Conservation (phyloP, 176 grass and related monocot species). For the Cenchrus americanus region DNA sequence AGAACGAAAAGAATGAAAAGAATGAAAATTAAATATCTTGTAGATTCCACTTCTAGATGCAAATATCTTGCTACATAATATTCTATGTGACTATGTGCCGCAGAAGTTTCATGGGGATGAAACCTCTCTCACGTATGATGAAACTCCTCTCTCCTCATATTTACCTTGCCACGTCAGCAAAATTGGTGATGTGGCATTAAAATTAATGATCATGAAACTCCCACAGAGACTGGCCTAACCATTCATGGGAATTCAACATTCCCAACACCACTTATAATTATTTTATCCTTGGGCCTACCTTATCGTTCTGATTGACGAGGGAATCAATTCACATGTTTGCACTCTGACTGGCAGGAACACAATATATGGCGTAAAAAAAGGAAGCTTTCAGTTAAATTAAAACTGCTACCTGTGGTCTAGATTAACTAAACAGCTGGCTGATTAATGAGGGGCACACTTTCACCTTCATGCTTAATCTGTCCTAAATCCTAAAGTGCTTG, state of each 20-base stretch:
- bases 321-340: not conserved
- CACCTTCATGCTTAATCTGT: not conserved
- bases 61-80: not conserved
- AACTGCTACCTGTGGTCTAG: not conserved
- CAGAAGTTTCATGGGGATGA: no score
- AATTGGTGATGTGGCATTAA: no score
- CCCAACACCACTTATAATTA: not conserved
- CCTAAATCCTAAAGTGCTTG: not conserved
- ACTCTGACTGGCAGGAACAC: not conserved
- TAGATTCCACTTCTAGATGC: not conserved
- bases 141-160: no score
- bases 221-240: no score
- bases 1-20: constrained; percentile 18
- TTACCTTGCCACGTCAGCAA: no score
- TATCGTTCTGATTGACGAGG: not conserved
- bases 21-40: constrained; percentile 1
- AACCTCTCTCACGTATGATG: no score
- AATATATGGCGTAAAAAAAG: not conserved
- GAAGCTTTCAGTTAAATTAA: not conserved
- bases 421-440: not conserved
- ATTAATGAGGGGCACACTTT: not conserved
- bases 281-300: not conserved
- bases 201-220: no score
- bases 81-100: no score
- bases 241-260: not conserved